Evolutionary conservation across 495 filamentous ascomycete genomes (phyloP).

Genomic region (Sphaerosporella brunnea): DNA sequence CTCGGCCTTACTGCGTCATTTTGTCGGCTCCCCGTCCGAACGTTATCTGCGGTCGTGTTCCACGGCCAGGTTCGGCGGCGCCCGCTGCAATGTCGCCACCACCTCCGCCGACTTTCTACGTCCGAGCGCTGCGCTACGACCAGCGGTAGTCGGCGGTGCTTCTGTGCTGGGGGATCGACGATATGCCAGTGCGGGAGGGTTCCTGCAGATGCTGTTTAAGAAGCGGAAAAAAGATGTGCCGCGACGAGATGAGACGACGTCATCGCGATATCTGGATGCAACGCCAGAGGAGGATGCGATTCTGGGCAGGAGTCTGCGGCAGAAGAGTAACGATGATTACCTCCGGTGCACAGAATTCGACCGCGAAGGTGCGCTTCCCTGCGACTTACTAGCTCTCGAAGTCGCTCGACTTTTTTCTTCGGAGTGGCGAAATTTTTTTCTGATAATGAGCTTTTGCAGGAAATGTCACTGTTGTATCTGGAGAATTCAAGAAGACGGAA

Average conservation of each 20-base stretch:
- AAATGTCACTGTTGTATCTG: conserved; percentile 85
- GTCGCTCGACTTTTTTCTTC: too few relatives aligned
- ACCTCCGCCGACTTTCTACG: not conserved
- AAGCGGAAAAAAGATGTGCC: conserved; percentile 14
- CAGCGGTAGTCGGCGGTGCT: not conserved
- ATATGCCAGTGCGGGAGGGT: conserved; percentile 10
- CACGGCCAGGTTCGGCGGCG: not conserved
- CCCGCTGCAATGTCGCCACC: not conserved
- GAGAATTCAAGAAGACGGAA: conserved; percentile 93
- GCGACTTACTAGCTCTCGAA: too few relatives aligned
- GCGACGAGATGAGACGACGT: conserved; percentile 15
- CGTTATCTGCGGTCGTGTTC: not conserved
- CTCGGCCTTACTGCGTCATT: not conserved
- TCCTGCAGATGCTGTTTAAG: conserved; percentile 17
- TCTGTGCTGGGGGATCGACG: conserved; percentile 9
- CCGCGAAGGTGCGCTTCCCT: conserved; percentile 40
- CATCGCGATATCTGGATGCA: conserved; percentile 23
- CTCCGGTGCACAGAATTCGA: conserved; percentile 90
- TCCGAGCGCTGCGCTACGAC: not conserved
- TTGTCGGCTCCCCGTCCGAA: not conserved
- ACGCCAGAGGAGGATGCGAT: conserved; percentile 24
- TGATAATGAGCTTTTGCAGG: conserved; percentile 29
- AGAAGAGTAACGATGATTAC: conserved; percentile 24
- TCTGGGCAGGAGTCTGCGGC: conserved; percentile 21
- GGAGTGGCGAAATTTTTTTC: not conserved